Evolutionary conservation across 225 moss, liverwort and hornwort genomes (phyloP).

Genomic region (Polytrichum formosum): DNA sequence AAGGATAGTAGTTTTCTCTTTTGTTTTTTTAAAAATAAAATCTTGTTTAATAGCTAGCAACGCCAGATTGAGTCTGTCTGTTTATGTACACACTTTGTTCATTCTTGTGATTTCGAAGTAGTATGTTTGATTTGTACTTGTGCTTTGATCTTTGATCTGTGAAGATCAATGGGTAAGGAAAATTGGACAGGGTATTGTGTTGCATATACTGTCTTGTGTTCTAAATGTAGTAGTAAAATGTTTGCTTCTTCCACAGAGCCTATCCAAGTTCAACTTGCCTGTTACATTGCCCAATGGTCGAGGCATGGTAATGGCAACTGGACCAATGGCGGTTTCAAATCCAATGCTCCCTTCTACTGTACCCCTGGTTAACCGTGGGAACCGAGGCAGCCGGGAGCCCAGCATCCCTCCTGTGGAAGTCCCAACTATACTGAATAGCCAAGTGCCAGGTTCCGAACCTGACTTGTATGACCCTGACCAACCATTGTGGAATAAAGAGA

Average conservation of each 20-base stretch:
- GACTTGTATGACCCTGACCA: slow-evolving; percentile 98
- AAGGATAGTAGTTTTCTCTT: too few relatives aligned
- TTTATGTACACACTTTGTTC: too few relatives aligned
- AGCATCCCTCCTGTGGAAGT: slow-evolving; percentile 70
- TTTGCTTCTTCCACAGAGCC: slow-evolving; percentile 51
- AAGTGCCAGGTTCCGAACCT: slow-evolving; percentile 59
- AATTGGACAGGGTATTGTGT: too few relatives aligned
- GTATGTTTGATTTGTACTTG: too few relatives aligned
- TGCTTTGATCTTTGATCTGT: too few relatives aligned
- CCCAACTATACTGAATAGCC: slow-evolving; percentile 44
- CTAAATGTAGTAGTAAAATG: not conserved
- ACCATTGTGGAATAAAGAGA: slow-evolving; percentile 92
- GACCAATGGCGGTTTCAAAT: slow-evolving; percentile 59
- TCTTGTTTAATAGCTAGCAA: too few relatives aligned
- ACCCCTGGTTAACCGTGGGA: slow-evolving; percentile 51
- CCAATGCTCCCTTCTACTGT: slow-evolving; percentile 55
- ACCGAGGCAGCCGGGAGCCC: slow-evolving; percentile 71
- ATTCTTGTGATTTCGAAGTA: too few relatives aligned
- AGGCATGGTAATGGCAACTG: slow-evolving; percentile 71
- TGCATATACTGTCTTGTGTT: too few relatives aligned
- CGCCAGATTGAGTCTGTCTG: too few relatives aligned
- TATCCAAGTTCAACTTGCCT: slow-evolving; percentile 94
- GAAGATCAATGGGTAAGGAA: too few relatives aligned
- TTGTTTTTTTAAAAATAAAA: too few relatives aligned
- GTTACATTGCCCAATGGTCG: slow-evolving; percentile 85